These are phyloP conservation scores for Phytophthora hybrid DNA, from an alignment of 352 stramenopile genomes.

Conservation along the genomic window DNA sequence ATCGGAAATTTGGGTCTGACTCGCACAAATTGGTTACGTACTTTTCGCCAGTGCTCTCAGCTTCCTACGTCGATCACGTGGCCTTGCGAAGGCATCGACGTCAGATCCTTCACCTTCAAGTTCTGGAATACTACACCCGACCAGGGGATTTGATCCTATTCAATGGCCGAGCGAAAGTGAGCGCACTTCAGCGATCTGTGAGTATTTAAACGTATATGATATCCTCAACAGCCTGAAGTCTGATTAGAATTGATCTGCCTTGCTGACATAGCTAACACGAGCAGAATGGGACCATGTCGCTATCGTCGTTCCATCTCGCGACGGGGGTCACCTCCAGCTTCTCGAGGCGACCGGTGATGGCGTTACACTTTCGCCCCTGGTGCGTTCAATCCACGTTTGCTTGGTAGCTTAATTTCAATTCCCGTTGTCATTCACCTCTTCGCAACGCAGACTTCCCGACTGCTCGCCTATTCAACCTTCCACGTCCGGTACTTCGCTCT, in stretches of 20 bases:
- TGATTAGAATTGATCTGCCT: neutral
- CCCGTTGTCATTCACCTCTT: neutral
- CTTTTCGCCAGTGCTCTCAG: constrained; percentile 35
- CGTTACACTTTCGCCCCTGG: constrained; percentile 60
- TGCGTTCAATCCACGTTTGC: constrained; percentile 23
- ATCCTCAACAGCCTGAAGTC: neutral
- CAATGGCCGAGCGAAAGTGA: constrained; percentile 56
- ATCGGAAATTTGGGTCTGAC: neutral
- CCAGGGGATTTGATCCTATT: constrained; percentile 72
- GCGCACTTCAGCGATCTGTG: constrained; percentile 60
- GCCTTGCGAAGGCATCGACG: constrained; percentile 36
- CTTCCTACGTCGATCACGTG: constrained; percentile 42
- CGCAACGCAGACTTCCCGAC: constrained; percentile 20
- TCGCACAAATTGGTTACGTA: neutral
- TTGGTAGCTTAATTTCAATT: neutral
- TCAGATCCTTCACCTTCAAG: constrained; percentile 69
- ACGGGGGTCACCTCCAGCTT: constrained; percentile 40
- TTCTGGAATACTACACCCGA: constrained; percentile 60
- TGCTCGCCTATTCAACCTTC: constrained; percentile 44
- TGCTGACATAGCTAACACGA: constrained; percentile 47
- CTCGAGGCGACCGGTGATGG: constrained; percentile 73
- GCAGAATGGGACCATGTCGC: constrained; percentile 78
- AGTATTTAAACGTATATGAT: neutral
- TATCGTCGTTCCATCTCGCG: constrained; percentile 49
- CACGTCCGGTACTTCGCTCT: constrained; percentile 61